Conservation (phyloP, 768 basidiomycete genomes). For the Daedalea quercina region DNA sequence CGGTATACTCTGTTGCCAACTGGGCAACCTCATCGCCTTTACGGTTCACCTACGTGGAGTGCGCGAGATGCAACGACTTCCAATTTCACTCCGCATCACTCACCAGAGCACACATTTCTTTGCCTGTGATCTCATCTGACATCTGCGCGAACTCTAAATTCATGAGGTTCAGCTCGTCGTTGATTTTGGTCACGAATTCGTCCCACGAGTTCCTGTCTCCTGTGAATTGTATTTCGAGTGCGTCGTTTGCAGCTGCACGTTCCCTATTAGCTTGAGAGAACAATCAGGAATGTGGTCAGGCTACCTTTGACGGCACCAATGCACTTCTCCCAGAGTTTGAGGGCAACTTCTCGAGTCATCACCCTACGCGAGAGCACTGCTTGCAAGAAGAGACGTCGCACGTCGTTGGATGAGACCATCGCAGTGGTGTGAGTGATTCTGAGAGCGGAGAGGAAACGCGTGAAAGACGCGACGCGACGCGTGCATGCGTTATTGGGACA, state of each 20-base stretch:
- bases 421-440: constrained; percentile 5
- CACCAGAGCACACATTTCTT: constrained; percentile 65
- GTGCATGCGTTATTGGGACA: constrained; percentile 1
- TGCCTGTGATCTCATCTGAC: constrained; percentile 59
- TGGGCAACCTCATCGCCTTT: constrained; percentile 80
- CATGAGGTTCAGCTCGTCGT: constrained; percentile 55
- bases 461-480: constrained; percentile 19
- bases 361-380: constrained; percentile 66
- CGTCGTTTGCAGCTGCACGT: constrained; percentile 44
- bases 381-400: constrained; percentile 74
- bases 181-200: constrained; percentile 51
- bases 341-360: constrained; percentile 58
- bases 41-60: constrained; percentile 55
- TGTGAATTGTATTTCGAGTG: constrained; percentile 38
- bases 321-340: constrained; percentile 61
- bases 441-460: not conserved
- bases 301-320: constrained; percentile 62
- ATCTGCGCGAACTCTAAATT: constrained; percentile 66
- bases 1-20: constrained; percentile 75
- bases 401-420: constrained; percentile 52
- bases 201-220: constrained; percentile 48
- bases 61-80: not conserved
- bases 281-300: not conserved
- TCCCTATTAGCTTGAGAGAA: not conserved
- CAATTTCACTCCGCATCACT: constrained; percentile 17